phyloP scores from a whole-genome alignment of 495 filamentous ascomycete species.

The Tetracladium setigerum region DNA sequence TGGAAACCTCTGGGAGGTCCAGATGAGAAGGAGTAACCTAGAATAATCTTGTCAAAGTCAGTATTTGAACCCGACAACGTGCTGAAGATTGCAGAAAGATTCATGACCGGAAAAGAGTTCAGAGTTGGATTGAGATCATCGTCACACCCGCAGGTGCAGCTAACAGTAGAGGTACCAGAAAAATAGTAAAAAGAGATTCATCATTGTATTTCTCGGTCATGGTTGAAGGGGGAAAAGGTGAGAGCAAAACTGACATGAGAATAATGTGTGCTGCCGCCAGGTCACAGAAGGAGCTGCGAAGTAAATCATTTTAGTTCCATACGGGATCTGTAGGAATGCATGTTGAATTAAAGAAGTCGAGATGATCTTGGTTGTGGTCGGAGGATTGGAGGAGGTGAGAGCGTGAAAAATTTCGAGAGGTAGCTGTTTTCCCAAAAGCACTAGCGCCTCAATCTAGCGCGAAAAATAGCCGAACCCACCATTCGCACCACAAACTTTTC shows the following conservation, averaged over 20 bases:
- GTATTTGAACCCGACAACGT: not conserved
- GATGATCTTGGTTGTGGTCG: too few species aligned
- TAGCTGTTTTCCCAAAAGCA: not conserved
- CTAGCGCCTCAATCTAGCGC: slow-evolving; percentile 15
- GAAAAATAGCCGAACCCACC: slow-evolving; percentile 12
- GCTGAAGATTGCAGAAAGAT: not conserved
- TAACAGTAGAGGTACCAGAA: slow-evolving; percentile 66
- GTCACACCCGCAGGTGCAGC: slow-evolving; percentile 29
- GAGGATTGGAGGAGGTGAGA: too few species aligned
- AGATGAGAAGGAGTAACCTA: slow-evolving; percentile 3
- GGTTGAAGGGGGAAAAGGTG: not conserved
- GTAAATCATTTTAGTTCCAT: too few species aligned
- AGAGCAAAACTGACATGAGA: too few species aligned
- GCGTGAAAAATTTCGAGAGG: not conserved
- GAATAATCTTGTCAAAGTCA: not conserved
- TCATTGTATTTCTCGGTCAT: slow-evolving; percentile 29
- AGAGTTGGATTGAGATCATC: slow-evolving; percentile 57
- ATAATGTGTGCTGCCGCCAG: too few species aligned
- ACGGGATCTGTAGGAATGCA: too few species aligned
- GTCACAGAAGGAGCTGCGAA: too few species aligned
- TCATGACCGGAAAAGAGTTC: slow-evolving; percentile 21
- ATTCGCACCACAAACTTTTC: slow-evolving; percentile 16
- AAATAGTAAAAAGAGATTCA: slow-evolving; percentile 36
- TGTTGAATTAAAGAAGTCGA: too few species aligned
- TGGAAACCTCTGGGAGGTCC: too few species aligned